phyloP scores from a whole-genome alignment of 2,329 filamentous ascomycete species.

The Ophiosphaerella narmari region DNA sequence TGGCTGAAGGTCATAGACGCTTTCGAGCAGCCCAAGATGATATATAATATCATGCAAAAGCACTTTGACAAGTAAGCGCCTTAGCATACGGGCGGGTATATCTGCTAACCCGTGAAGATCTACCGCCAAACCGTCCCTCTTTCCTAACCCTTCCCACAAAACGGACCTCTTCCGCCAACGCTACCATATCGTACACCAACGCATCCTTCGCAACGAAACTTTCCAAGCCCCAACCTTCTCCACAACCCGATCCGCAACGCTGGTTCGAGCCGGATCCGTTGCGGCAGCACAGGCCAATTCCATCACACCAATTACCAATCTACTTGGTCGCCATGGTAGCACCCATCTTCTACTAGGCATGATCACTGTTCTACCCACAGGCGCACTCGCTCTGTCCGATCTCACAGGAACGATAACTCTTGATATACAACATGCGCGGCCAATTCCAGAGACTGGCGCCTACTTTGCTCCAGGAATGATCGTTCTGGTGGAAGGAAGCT shows the following conservation, averaged over 20 bases:
- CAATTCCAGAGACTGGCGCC: slow-evolving; percentile 81
- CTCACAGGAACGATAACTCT: slow-evolving; percentile 85
- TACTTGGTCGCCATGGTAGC: slow-evolving; percentile 78
- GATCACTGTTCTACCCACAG: slow-evolving; percentile 78
- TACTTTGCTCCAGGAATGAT: slow-evolving; percentile 98
- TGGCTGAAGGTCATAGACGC: slow-evolving; percentile 86
- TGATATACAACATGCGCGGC: slow-evolving; percentile 78
- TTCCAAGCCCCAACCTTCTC: slow-evolving; percentile 84
- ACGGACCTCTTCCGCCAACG: slow-evolving; percentile 85
- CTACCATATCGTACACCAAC: slow-evolving; percentile 90
- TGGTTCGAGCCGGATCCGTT: slow-evolving; percentile 64
- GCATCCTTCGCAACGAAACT: slow-evolving; percentile 87
- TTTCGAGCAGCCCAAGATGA: slow-evolving; percentile 79
- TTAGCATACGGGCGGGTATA: accelerated
- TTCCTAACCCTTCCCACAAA: slow-evolving; percentile 80
- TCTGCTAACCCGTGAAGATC: slow-evolving; percentile 35
- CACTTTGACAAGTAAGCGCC: slow-evolving; percentile 76
- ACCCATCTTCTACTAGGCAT: slow-evolving; percentile 87
- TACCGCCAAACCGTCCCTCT: slow-evolving; percentile 48
- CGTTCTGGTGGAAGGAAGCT: slow-evolving; percentile 91
- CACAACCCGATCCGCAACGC: slow-evolving; percentile 55
- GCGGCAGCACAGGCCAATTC: slow-evolving; percentile 67
- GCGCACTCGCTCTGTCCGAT: slow-evolving; percentile 81
- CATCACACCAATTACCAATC: slow-evolving; percentile 81
- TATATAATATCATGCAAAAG: slow-evolving; percentile 80